Conservation (phyloP, 2,329 filamentous ascomycete genomes). For the Neonectria faginata region DNA sequence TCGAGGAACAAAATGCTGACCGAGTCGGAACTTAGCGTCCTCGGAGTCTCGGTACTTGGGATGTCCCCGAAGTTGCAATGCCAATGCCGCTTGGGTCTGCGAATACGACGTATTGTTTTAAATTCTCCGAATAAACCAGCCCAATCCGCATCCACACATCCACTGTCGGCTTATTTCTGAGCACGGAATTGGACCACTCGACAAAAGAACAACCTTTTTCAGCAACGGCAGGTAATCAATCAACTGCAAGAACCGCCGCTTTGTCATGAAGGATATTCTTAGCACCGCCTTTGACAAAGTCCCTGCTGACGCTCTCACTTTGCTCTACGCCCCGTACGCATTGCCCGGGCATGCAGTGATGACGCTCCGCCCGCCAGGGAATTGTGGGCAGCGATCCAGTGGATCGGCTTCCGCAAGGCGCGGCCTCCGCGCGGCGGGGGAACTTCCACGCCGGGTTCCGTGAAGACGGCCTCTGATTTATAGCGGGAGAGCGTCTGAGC, state of each 20-base stretch:
- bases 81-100: neutral
- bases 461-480: neutral
- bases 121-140: neutral
- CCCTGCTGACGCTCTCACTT: neutral
- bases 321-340: neutral
- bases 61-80: neutral
- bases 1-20: neutral
- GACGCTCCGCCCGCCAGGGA: slow-evolving; percentile 21
- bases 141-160: neutral
- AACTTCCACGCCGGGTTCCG: neutral
- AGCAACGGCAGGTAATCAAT: neutral
- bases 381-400: slow-evolving; percentile 33
- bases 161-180: neutral
- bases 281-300: neutral
- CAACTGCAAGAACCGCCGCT: neutral
- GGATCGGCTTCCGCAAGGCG: slow-evolving; percentile 38
- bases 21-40: neutral
- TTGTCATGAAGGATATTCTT: slow-evolving; percentile 16
- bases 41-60: slow-evolving; percentile 5
- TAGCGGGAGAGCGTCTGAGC: neutral
- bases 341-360: slow-evolving; percentile 1
- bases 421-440: slow-evolving; percentile 33
- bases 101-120: neutral
- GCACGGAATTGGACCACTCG: too few relatives aligned
- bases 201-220: neutral